Evolutionary conservation across 441 rosid genomes (phyloP).

Genomic region (Macaranga tanarius): DNA sequence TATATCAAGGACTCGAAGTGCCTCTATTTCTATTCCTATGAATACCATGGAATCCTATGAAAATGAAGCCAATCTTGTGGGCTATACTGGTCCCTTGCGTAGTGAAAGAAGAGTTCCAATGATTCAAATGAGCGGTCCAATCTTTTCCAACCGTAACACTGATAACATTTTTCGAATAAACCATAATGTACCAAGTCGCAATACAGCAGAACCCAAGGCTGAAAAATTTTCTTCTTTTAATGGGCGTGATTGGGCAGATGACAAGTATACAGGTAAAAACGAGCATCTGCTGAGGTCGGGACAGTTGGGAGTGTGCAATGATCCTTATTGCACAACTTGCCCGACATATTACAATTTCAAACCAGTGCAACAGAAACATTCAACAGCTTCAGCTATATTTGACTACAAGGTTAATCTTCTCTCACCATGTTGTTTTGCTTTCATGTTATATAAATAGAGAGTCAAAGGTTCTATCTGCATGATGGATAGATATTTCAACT

Average conservation of each 20-base stretch:
- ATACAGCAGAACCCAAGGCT: constrained; percentile 29
- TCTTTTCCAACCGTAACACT: constrained; percentile 40
- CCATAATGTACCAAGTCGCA: constrained; percentile 28
- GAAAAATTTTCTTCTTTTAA: constrained; percentile 54
- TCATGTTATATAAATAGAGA: not conserved
- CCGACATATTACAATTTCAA: constrained; percentile 59
- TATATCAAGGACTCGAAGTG: constrained; percentile 50
- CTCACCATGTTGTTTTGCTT: not conserved
- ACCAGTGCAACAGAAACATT: constrained; percentile 32
- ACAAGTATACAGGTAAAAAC: constrained; percentile 47
- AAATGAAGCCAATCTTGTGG: constrained; percentile 39
- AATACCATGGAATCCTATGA: constrained; percentile 43
- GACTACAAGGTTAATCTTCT: constrained; percentile 49
- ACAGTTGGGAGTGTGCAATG: constrained; percentile 77
- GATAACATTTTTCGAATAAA: constrained; percentile 30
- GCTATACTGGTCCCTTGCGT: constrained; percentile 78
- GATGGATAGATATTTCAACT: not conserved
- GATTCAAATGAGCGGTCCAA: constrained; percentile 73
- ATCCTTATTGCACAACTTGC: constrained; percentile 93
- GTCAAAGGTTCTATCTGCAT: not conserved
- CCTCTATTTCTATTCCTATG: constrained; percentile 56
- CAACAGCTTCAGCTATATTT: constrained; percentile 47
- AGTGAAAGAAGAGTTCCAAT: constrained; percentile 50
- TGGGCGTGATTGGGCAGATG: constrained; percentile 37
- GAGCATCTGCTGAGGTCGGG: constrained; percentile 77